These are phyloP conservation scores for Mrakia gelida DNA, from an alignment of 768 basidiomycete species.

Conservation along the genomic window DNA sequence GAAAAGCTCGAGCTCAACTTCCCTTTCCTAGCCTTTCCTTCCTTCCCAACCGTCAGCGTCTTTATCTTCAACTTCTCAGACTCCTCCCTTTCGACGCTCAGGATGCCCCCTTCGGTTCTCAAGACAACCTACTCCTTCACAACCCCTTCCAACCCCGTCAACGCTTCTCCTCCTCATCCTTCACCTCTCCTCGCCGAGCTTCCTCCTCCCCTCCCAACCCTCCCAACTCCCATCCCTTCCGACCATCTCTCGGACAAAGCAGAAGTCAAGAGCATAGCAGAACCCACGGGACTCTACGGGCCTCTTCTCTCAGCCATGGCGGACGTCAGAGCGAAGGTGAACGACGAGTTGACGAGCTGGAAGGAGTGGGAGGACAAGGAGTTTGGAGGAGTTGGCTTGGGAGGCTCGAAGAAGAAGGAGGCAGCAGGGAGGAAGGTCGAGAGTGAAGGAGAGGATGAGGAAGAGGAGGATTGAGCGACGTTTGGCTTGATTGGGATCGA, in stretches of 20 bases:
- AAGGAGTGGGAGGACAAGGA: slow-evolving; percentile 33
- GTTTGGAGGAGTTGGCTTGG: slow-evolving; percentile 9
- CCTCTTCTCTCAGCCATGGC: slow-evolving; percentile 25
- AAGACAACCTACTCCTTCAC: background rate
- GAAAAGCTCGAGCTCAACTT: too few species aligned
- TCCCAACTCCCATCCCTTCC: slow-evolving; percentile 13
- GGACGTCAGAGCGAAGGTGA: slow-evolving; percentile 9
- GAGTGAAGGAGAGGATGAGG: background rate
- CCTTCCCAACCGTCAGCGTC: too few species aligned
- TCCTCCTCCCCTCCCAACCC: slow-evolving; percentile 19
- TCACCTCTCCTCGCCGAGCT: background rate
- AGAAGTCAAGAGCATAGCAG: slow-evolving; percentile 30
- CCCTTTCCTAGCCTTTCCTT: too few species aligned
- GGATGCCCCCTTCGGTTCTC: background rate
- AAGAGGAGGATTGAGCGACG: background rate
- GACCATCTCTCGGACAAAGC: slow-evolving; percentile 28
- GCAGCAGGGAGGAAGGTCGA: background rate
- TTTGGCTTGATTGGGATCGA: too few species aligned
- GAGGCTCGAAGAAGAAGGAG: slow-evolving; percentile 8
- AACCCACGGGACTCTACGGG: slow-evolving; percentile 27
- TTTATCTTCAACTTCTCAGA: background rate
- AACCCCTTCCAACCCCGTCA: background rate
- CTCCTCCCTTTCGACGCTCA: background rate
- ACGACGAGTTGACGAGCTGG: slow-evolving; percentile 26
- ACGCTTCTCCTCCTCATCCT: slow-evolving; percentile 9